Percentiles rank a stretch among this genome's conserved stretches.
These are phyloP conservation scores for Penicillium sp. DNA, from an alignment of 2,329 filamentous ascomycete genomes.

Conservation along the genomic window DNA sequence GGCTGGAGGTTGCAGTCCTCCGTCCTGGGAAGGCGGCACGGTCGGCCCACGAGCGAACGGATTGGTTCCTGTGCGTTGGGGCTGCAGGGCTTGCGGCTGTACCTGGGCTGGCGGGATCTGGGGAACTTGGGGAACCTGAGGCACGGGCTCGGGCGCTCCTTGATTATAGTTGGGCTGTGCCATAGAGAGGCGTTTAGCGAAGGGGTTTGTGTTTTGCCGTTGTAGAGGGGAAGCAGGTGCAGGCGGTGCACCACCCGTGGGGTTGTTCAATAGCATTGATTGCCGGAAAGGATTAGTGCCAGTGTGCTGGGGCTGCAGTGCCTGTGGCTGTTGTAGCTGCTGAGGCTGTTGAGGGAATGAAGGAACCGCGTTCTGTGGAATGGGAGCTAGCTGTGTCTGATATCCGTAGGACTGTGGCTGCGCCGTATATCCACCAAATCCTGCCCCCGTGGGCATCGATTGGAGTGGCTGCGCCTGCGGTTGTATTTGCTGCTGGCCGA, in stretches of 20 bases:
- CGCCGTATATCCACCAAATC: slow-evolving; percentile 79
- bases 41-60: slow-evolving; percentile 66
- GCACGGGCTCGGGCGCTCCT: slow-evolving; percentile 27
- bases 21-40: slow-evolving; percentile 42
- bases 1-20: slow-evolving; percentile 38
- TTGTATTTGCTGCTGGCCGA: slow-evolving; percentile 37
- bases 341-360: slow-evolving; percentile 52
- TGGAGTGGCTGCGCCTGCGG: slow-evolving; percentile 56
- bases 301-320: slow-evolving; percentile 46
- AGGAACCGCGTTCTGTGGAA: slow-evolving; percentile 54
- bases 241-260: slow-evolving; percentile 52
- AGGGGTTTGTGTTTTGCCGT: slow-evolving; percentile 81
- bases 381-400: slow-evolving; percentile 49
- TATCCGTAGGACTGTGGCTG: slow-evolving; percentile 64
- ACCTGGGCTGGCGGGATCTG: slow-evolving; percentile 41
- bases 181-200: slow-evolving; percentile 65
- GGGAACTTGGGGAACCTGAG: slow-evolving; percentile 45
- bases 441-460: slow-evolving; percentile 70
- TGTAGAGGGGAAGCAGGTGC: slow-evolving; percentile 52
- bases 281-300: slow-evolving; percentile 89
- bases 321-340: slow-evolving; percentile 34
- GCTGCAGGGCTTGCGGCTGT: slow-evolving; percentile 50
- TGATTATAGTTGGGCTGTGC: slow-evolving; percentile 30
- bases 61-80: slow-evolving; percentile 70
- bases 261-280: slow-evolving; percentile 69